Percentiles rank a stretch among this genome's conserved stretches.
Evolutionary conservation across 164 flowering plant species (phyloP).

Genomic region (Akebia trifoliata): DNA sequence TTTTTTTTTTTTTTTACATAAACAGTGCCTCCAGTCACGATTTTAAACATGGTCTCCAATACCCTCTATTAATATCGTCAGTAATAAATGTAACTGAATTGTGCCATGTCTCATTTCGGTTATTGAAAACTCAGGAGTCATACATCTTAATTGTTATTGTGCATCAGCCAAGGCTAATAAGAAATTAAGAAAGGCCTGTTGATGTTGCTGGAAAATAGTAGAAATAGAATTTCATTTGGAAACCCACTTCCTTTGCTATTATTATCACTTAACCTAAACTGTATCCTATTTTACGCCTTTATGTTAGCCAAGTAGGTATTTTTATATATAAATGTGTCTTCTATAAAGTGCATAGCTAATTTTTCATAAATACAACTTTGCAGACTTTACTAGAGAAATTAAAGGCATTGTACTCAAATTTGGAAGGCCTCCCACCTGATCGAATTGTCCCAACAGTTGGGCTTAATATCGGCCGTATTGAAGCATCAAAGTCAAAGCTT

Average conservation of each 20-base stretch:
- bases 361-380: slow-evolving; percentile 7
- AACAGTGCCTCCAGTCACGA: too few species aligned
- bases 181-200: too few species aligned
- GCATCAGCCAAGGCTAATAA: too few species aligned
- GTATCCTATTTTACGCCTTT: background rate
- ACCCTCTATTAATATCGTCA: too few species aligned
- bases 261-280: too few species aligned
- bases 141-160: too few species aligned
- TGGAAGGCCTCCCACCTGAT: slow-evolving; percentile 93
- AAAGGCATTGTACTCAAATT: slow-evolving; percentile 72
- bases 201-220: too few species aligned
- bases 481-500: slow-evolving; percentile 76
- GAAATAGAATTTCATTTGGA: background rate
- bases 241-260: background rate
- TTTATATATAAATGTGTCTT: background rate
- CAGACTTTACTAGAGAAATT: slow-evolving; percentile 91
- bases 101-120: too few species aligned
- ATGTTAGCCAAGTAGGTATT: background rate
- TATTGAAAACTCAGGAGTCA: too few species aligned
- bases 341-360: slow-evolving; percentile 4
- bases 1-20: too few species aligned
- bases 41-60: too few species aligned
- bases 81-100: too few species aligned
- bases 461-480: slow-evolving; percentile 89
- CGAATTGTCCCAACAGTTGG: slow-evolving; percentile 98